These are phyloP conservation scores for Dipodascus geniculatus DNA, from an alignment of 805 yeast species.

Conservation along the genomic window DNA sequence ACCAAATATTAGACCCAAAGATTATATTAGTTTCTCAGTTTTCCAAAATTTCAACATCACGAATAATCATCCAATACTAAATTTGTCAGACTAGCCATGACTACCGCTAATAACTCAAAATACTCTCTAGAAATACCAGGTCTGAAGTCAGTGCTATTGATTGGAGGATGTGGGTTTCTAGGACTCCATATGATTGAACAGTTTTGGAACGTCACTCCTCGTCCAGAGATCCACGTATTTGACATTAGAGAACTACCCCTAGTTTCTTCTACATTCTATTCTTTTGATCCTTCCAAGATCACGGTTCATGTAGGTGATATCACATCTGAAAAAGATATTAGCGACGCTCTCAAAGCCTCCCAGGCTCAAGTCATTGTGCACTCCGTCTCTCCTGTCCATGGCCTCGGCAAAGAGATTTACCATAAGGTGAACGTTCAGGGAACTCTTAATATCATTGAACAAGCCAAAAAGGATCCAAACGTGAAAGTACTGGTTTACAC, in stretches of 20 bases:
- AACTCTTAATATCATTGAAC: conserved; percentile 59
- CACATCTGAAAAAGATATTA: conserved; percentile 60
- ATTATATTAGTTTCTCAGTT: too few species aligned
- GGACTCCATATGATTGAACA: conserved; percentile 87
- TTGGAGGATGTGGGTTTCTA: conserved; percentile 95
- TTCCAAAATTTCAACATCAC: too few species aligned
- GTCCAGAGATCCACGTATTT: conserved; percentile 71
- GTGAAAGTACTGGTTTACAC: conserved; percentile 78
- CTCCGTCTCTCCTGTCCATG: conserved; percentile 95
- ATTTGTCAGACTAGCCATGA: not conserved
- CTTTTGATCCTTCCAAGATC: conserved; percentile 49
- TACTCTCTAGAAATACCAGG: not conserved
- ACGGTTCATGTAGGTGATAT: conserved; percentile 71
- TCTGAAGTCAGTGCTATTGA: conserved; percentile 53
- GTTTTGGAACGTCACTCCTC: conserved; percentile 52
- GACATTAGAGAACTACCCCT: conserved; percentile 86
- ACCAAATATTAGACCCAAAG: too few species aligned
- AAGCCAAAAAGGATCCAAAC: conserved; percentile 34
- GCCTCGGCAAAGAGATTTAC: conserved; percentile 68
- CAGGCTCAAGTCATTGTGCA: conserved; percentile 75
- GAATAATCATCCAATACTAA: too few species aligned
- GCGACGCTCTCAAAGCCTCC: conserved; percentile 44
- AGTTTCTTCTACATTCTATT: conserved; percentile 52
- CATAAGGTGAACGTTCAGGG: conserved; percentile 87
- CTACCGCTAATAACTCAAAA: not conserved